Evolutionary conservation across 305 asterid genomes (phyloP).

Genomic region (Fraxinus nigra): DNA sequence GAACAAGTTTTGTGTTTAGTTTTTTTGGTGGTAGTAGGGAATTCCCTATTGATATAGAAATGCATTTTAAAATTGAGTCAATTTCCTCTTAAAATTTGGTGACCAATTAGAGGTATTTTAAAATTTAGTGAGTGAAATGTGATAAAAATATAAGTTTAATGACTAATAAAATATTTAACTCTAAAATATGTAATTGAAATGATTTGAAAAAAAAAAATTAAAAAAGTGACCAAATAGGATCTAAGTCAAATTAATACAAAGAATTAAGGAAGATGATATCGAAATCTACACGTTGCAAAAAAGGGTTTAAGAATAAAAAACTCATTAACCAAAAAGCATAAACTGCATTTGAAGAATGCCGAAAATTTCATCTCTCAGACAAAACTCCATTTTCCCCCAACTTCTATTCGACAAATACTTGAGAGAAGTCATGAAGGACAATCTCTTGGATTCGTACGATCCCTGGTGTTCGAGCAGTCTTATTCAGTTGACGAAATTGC

Average conservation of each 20-base stretch:
- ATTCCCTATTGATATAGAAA: not conserved
- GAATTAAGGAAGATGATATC: too few relatives aligned
- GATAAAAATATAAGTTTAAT: too few relatives aligned
- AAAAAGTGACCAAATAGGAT: too few relatives aligned
- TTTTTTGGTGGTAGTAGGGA: too few relatives aligned
- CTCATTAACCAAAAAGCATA: not conserved
- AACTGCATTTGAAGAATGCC: not conserved
- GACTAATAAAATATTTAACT: too few relatives aligned
- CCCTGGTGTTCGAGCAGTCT: constrained; percentile 65
- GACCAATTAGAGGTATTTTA: too few relatives aligned
- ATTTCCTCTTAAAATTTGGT: not conserved
- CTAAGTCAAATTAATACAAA: too few relatives aligned
- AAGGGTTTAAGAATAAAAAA: too few relatives aligned
- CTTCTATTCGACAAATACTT: not conserved
- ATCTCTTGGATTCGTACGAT: constrained; percentile 46
- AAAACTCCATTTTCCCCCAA: not conserved
- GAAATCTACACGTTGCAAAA: too few relatives aligned
- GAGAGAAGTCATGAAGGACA: constrained; percentile 36
- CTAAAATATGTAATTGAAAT: too few relatives aligned
- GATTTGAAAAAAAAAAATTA: too few relatives aligned
- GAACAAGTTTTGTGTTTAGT: not conserved
- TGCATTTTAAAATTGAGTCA: not conserved
- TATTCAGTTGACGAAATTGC: constrained; percentile 53
- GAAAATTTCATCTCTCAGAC: not conserved
- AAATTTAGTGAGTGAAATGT: too few relatives aligned